Percentiles rank a stretch among this genome's conserved stretches.
Conservation (phyloP, 768 basidiomycete genomes). For the Termitomyces sp. region DNA sequence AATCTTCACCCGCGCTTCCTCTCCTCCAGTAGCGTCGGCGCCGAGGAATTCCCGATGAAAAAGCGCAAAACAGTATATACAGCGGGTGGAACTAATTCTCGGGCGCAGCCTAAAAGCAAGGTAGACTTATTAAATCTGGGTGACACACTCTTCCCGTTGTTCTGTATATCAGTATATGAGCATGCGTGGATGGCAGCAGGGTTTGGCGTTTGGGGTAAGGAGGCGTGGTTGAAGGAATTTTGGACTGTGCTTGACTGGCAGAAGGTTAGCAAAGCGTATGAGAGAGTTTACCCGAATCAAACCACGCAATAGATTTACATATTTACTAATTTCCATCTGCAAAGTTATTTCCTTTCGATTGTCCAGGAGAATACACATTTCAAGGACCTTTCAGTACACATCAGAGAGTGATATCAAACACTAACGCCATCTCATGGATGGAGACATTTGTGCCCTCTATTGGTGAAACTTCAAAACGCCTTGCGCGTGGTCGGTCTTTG, state of each 20-base stretch:
- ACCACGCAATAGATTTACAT: neutral
- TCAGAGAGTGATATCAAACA: neutral
- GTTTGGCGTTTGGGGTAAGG: constrained; percentile 89
- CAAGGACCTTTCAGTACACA: neutral
- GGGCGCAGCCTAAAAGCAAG: constrained; percentile 10
- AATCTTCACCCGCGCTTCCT: constrained; percentile 24
- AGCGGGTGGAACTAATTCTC: too few species aligned
- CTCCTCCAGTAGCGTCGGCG: constrained; percentile 13
- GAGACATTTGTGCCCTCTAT: too few species aligned
- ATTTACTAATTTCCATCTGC: constrained; percentile 1
- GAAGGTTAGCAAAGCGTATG: constrained; percentile 42
- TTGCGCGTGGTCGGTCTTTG: too few species aligned
- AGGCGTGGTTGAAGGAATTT: constrained; percentile 78
- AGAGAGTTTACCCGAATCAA: neutral
- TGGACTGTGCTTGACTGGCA: constrained; percentile 82
- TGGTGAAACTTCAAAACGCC: neutral
- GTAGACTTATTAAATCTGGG: constrained; percentile 34
- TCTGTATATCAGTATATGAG: constrained; percentile 77
- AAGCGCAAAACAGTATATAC: neutral
- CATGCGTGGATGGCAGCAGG: constrained; percentile 84
- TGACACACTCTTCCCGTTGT: constrained; percentile 62
- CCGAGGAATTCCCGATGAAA: neutral
- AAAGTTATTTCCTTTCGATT: neutral
- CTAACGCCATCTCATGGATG: too few species aligned
- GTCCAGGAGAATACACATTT: too few species aligned